Conservation (phyloP, 768 basidiomycete species). For the Atractiella rhizophila region DNA sequence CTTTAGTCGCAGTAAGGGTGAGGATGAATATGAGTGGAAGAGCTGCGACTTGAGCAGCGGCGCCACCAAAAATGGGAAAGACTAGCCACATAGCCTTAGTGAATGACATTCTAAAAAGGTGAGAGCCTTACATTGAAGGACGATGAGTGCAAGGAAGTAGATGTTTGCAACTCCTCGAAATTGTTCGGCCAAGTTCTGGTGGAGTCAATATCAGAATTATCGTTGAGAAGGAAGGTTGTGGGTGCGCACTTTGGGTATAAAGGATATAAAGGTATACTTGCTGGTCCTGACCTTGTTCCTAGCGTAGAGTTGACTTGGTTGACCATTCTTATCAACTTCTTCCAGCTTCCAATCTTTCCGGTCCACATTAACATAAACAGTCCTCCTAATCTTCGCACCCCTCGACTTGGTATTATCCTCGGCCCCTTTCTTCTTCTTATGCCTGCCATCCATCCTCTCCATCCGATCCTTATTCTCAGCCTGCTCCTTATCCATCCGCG, state of each 20-base stretch:
- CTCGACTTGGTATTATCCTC: no score
- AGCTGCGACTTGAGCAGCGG: conserved; percentile 52
- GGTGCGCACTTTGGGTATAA: conserved; percentile 1
- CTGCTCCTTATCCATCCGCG: no score
- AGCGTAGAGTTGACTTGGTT: no score
- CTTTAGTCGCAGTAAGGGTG: conserved; percentile 71
- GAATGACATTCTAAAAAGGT: background rate
- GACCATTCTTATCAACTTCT: no score
- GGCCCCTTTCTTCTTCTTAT: no score
- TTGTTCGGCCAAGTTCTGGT: conserved; percentile 59
- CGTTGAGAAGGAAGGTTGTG: background rate
- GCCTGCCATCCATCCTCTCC: no score
- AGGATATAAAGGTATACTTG: conserved; percentile 4
- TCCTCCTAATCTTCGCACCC: no score
- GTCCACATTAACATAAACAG: no score
- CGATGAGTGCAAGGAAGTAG: conserved; percentile 34
- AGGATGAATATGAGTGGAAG: conserved; percentile 72
- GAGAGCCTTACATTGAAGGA: conserved; percentile 35
- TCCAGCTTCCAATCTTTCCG: no score
- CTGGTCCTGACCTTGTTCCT: conserved; percentile 63
- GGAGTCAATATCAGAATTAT: background rate
- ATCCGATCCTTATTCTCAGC: no score
- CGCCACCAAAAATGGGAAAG: conserved; percentile 73
- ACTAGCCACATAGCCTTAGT: conserved; percentile 26
- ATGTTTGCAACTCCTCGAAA: conserved; percentile 80